Evolutionary conservation across 371 early-diverging fungal species (phyloP), one percentile per base, ranked within the genome.

Genomic region (Rhizomucor pusillus): DNA sequence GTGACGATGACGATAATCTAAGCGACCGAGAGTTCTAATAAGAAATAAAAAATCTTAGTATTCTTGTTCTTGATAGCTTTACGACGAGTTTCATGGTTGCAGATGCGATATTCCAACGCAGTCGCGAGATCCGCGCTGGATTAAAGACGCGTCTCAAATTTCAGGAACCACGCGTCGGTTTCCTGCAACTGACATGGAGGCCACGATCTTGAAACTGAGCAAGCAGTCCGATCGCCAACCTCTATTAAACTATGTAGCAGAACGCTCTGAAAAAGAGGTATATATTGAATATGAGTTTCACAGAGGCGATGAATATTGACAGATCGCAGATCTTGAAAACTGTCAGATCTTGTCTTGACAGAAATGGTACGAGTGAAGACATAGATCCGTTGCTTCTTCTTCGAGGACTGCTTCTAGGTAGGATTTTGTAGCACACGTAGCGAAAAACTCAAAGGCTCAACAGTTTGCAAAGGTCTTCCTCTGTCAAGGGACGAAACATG

Each of bases 331-430:
- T 66, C 39, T n/a, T 29, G 12, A 20, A 20, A 5, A 16, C 48
- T 14, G 44, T 70, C 18, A 25, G 37, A 43, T 29, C 47, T 1
- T 62, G 60, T 41, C 45, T 73, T n/a, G 11, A 57, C 18, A 22
- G 52, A 12, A 56, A 40, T 34, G 25, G 49, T 22, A 37, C 50
- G 0, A 47, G 48, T 11, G 62, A 76, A 43, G 73, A 69, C n/a
- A 54, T 67, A 4, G 77, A 77, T 43, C 65, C 74, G 0, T 47
- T 71, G 1, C 57, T 66, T 4, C 37, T 82, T 22, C 50, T 80
- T 33, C 60, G 77, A 47, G 79, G 29, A 29, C 74, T 10, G 50
- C 79, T 13, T 36, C 80, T 9, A 44, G 64, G 64, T 78, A 80
- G 78, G 63, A 24, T 16, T 25, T 1, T 63, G 65, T 36, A 54